Evolutionary conservation across 306 rosid species (phyloP).

Genomic region (Begonia peltatifolia): DNA sequence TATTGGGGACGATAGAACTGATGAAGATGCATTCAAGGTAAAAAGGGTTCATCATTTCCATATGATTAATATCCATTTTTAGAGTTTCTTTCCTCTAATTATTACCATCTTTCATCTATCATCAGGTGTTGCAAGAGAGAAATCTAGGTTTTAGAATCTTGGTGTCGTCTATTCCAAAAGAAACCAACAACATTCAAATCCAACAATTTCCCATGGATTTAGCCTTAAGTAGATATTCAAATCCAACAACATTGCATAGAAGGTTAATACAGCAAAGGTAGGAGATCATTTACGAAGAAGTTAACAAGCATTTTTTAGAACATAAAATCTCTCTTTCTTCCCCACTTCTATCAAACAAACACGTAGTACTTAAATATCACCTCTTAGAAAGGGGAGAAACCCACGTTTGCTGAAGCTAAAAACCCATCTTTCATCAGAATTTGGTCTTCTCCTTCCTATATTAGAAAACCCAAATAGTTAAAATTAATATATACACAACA

Average conservation of each 20-base stretch:
- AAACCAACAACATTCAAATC: constrained; percentile 21
- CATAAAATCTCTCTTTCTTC: too few relatives aligned
- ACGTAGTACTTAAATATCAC: too few relatives aligned
- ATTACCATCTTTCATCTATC: neutral
- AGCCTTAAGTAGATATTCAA: too few relatives aligned
- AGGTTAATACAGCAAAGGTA: too few relatives aligned
- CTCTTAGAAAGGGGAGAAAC: neutral
- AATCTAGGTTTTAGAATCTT: constrained; percentile 64
- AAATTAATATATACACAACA: too few relatives aligned
- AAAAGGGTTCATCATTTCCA: neutral
- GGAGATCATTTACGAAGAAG: too few relatives aligned
- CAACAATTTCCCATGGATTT: too few relatives aligned
- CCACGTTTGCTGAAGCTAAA: neutral
- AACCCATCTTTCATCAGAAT: neutral
- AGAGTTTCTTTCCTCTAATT: neutral
- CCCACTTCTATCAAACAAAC: too few relatives aligned
- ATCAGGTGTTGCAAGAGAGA: constrained; percentile 50
- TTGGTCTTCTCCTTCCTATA: neutral
- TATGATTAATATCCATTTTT: neutral
- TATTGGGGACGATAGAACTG: constrained; percentile 85
- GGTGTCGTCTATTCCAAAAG: constrained; percentile 62
- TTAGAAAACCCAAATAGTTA: too few relatives aligned
- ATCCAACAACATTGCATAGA: too few relatives aligned
- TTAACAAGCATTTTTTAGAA: too few relatives aligned
- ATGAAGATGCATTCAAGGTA: constrained; percentile 95